Conservation (phyloP, 2,329 filamentous ascomycete species). For the Colletotrichum sp. region DNA sequence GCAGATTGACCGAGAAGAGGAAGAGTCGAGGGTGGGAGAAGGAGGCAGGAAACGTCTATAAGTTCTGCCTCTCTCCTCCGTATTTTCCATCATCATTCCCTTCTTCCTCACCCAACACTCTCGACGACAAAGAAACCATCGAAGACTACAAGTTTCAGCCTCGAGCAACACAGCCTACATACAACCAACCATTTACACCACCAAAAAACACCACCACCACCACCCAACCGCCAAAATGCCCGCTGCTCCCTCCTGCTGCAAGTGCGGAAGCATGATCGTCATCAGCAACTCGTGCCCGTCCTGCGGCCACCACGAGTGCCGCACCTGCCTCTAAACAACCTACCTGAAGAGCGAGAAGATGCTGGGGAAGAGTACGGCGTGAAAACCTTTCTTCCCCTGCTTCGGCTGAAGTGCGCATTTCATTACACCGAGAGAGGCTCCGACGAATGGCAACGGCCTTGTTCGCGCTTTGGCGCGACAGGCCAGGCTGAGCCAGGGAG, state of each 20-base stretch:
- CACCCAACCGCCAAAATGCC: constrained; percentile 38
- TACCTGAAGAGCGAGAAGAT: background rate
- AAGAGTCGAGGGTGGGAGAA: background rate
- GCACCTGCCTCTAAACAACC: constrained; percentile 43
- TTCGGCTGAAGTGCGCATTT: background rate
- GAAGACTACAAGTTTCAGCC: background rate
- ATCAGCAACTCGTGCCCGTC: constrained; percentile 59
- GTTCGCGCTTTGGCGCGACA: background rate
- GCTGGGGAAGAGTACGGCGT: background rate
- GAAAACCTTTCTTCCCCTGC: background rate
- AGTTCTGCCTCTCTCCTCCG: constrained; percentile 6
- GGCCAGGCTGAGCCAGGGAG: background rate
- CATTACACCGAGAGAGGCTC: constrained; percentile 18
- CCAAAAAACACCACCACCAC: background rate
- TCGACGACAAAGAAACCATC: background rate
- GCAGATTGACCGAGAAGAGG: background rate
- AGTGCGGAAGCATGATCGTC: constrained; percentile 61
- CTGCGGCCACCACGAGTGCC: constrained; percentile 57
- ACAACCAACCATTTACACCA: constrained; percentile 15
- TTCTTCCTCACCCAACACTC: background rate
- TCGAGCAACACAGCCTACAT: background rate
- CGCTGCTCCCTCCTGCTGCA: constrained; percentile 58
- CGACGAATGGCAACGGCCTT: background rate
- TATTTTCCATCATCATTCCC: rapidly evolving
- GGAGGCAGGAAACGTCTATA: constrained; percentile 7